Evolutionary conservation across 805 yeast genomes (phyloP), one percentile per base, ranked within the genome.

Genomic region (Pichia heedii): DNA sequence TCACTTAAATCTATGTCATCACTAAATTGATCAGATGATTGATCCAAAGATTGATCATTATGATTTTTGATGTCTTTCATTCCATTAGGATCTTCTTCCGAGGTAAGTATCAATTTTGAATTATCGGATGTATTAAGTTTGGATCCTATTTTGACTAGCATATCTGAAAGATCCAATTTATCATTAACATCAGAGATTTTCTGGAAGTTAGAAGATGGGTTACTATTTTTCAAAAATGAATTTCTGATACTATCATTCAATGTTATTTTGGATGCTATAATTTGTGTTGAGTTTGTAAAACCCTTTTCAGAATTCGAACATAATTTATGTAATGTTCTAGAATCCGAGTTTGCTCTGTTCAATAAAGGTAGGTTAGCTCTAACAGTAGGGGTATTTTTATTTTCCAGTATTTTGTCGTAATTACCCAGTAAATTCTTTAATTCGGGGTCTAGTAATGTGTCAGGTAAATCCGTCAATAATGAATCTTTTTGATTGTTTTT

Each of bases 351-450:
- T 9, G 38, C 35, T 27, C 45, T 37, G 6, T 22, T 32, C 8
- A 18, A 33, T 4, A n/a, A 7, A 18, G 38, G 38, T 13, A 12
- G 15, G 15, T 37, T 24, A 8, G 16, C 6, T 10, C 16, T 22
- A 9, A 24, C n/a, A 12, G 10, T 8, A 16, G 20, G n/a, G 24
- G 15, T 3, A 29, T 2, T 15, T 29, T 15, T 15, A 2, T n/a
- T 3, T 29, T 12, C 15, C 18, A 29, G 8, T 6, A 29, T 13
- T 29, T 29, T 29, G 16, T 29, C 29, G 22, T 37, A 74, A 46
- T 69, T 73, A 7, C 60, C 56, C 16, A 73, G 51, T 46, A 73
- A 56, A 21, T 44, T 43, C 41, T 55, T 53, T 32, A 63, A 24
- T 16, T 51, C 51, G 1, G 66, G 65, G 34, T 57, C 61, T 37